Percentiles rank a stretch among this genome's conserved stretches.
phyloP scores from a whole-genome alignment of 352 stramenopile genomes.

The Nothophytophthora sp. region DNA sequence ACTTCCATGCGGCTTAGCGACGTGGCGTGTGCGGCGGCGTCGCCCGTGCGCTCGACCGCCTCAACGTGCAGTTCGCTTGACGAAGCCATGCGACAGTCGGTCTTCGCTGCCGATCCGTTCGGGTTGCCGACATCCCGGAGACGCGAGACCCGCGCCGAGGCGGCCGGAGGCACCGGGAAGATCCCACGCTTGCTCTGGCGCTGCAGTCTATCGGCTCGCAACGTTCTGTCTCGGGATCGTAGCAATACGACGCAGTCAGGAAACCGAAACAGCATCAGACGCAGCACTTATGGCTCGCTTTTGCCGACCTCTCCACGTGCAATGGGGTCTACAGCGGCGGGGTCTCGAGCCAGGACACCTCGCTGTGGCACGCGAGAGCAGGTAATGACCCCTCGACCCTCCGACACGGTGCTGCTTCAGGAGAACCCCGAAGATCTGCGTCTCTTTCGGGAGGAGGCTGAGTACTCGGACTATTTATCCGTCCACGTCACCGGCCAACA shows the following conservation, averaged over 20 bases:
- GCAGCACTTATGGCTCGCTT: conserved; percentile 10
- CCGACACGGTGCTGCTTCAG: conserved; percentile 34
- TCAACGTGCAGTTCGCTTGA: conserved; percentile 33
- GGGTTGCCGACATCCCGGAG: conserved; percentile 11
- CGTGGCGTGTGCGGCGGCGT: conserved; percentile 14
- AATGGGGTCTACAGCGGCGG: conserved; percentile 1
- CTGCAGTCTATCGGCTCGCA: conserved; percentile 24
- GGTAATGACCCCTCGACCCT: conserved; percentile 9
- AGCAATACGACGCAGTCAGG: conserved; percentile 1
- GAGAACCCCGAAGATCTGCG: conserved; percentile 41
- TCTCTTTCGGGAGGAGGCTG: conserved; percentile 70
- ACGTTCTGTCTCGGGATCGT: conserved; percentile 18
- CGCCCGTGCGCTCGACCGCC: conserved; percentile 29
- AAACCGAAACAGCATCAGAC: conserved; percentile 3
- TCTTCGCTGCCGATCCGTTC: conserved; percentile 26
- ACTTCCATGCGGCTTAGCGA: conserved; percentile 35
- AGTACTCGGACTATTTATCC: conserved; percentile 81
- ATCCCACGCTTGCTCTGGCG: conserved; percentile 25
- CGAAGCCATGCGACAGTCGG: conserved; percentile 26
- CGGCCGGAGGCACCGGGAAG: conserved; percentile 3
- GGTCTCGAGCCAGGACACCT: conserved; percentile 4
- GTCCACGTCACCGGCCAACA: conserved; percentile 47
- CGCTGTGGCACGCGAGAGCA: conserved; percentile 1
- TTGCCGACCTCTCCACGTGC: conserved; percentile 6
- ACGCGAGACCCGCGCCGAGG: conserved; percentile 13